Base-by-base conservation (phyloP, 2,329 filamentous ascomycete species). In the Ophiostoma australiae region DNA sequence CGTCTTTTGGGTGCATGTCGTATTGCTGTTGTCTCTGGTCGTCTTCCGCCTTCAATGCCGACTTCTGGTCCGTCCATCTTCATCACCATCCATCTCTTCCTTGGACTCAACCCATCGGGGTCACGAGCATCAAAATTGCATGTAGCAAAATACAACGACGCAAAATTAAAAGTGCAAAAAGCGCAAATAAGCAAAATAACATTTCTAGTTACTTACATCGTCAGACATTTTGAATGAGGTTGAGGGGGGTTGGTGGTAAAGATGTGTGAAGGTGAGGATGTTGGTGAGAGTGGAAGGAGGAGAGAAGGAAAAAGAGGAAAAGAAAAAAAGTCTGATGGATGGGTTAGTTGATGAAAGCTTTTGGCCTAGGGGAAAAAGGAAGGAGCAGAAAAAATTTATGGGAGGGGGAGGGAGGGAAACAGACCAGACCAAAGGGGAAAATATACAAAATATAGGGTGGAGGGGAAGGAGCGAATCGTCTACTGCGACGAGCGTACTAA, bases 141-240 rank as follows among this genome's bases (percentile, higher is more conserved):
- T 8, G 1, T 3, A 27, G 58, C 58, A 63, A 65, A 20, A 35
- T n/a, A 33, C 20, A 37, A 20, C 33, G 10, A 15, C 4, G 15
- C 27, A 65, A 39, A 11, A 52, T 1, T 1, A 31, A 31, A 31
- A 3, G 27, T 1, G 27, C 27, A 31, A 31, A 31, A 31, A 31
- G 27, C 27, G 27, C 27, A 52, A 69, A 71, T 15, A 67, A 71
- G 63, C 58, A 65, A 61, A 66, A 66, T 23, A 65, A 23, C n/a
- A n/a, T 4, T 10, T 41, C 39, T 41, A 3, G 15, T 13, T 13
- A 80, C 85, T 83, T 82, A 87, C 85, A 75, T 81, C 84, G 75
- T 87, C 85, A 77, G 85, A 80, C 86, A 88, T 88, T 78, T 81
- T 86, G 85, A 83, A 79, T 79, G 79, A 80, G 80, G 82, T 76